A percentile compares a stretch with the other conserved stretches of the same genome.
Conservation (phyloP, 352 stramenopile genomes). For the Pythium pectinolyticum region DNA sequence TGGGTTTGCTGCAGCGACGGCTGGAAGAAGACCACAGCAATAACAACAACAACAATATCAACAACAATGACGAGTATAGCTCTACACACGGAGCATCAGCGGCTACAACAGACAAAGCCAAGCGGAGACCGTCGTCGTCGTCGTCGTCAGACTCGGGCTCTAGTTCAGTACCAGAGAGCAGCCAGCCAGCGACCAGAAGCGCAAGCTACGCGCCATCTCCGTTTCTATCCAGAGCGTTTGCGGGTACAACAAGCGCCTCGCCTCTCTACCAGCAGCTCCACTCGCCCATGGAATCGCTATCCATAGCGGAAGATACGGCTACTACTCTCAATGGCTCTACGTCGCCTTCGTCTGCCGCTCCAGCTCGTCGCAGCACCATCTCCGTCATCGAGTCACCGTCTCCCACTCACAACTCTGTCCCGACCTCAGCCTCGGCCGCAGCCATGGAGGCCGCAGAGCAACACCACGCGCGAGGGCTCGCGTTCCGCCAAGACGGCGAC, state of each 20-base stretch:
- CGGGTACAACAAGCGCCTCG: background rate
- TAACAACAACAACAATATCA: slow-evolving; percentile 27
- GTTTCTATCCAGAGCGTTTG: background rate
- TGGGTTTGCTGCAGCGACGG: background rate
- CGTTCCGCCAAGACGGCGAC: slow-evolving; percentile 75
- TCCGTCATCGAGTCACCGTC: slow-evolving; percentile 32
- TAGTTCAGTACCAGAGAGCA: no score
- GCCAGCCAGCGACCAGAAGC: background rate
- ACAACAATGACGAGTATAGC: slow-evolving; percentile 11
- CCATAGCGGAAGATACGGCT: background rate
- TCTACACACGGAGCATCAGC: no score
- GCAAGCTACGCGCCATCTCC: background rate
- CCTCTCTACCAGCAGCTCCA: slow-evolving; percentile 2
- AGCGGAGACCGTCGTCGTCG: slow-evolving; percentile 12
- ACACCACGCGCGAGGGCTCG: slow-evolving; percentile 68
- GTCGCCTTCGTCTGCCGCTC: background rate
- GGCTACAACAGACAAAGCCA: background rate
- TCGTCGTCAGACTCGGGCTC: background rate
- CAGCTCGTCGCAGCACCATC: slow-evolving; percentile 26
- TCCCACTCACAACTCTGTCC: no score
- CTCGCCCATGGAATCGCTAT: background rate
- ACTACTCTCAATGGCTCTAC: background rate
- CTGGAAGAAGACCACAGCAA: slow-evolving; percentile 22
- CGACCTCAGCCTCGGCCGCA: background rate
- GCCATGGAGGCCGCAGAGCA: slow-evolving; percentile 41